Conservation (phyloP, 805 yeast genomes). For the Myxozyma sirexii region DNA sequence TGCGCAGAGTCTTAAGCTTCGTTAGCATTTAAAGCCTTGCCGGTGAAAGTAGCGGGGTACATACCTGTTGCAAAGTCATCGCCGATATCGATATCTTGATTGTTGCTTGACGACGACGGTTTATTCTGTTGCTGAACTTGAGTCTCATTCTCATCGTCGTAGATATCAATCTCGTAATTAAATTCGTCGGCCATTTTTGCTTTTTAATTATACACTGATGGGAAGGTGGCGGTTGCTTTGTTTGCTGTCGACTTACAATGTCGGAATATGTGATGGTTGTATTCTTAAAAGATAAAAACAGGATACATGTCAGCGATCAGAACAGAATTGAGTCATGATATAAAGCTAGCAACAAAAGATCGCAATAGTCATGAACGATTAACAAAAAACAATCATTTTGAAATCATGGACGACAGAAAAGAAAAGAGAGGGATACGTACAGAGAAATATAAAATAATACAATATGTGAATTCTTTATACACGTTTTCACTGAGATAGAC, state of each 20-base stretch:
- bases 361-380: too few relatives aligned
- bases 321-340: background rate
- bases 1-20: too few relatives aligned
- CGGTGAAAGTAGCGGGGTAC: background rate
- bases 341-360: background rate
- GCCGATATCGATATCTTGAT: conserved; percentile 19
- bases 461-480: background rate
- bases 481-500: too few relatives aligned
- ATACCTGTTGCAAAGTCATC: conserved; percentile 14
- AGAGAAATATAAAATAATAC: background rate
- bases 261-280: background rate
- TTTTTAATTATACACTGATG: background rate
- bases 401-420: background rate
- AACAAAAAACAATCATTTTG: too few relatives aligned
- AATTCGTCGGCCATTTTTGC: conserved; percentile 31
- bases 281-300: background rate
- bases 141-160: conserved; percentile 30
- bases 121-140: conserved; percentile 1
- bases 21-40: too few relatives aligned
- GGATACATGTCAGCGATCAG: background rate
- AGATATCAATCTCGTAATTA: conserved; percentile 32
- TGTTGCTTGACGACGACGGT: conserved; percentile 3
- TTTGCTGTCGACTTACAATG: background rate
- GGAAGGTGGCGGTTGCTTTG: background rate
- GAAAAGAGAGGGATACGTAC: conserved; percentile 11